Conservation (phyloP, 2,329 filamentous ascomycete genomes). For the Tolypocladium endophyticum region DNA sequence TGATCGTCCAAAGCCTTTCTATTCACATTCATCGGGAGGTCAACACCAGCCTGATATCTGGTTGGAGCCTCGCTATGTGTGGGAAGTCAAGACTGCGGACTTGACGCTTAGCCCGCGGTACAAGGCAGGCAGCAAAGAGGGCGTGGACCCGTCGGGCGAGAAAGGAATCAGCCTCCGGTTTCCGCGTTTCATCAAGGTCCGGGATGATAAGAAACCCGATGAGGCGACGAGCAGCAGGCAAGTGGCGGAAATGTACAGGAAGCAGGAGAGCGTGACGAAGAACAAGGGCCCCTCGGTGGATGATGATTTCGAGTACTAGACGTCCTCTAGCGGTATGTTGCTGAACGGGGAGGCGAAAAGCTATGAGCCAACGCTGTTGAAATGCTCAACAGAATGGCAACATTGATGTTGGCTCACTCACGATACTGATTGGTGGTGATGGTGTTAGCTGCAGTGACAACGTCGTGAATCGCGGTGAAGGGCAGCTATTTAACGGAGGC, state of each 20-base stretch:
- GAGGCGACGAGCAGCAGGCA: conserved; percentile 75
- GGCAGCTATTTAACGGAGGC: not conserved
- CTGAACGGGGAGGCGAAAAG: not conserved
- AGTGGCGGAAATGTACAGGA: conserved; percentile 93
- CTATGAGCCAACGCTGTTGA: not conserved
- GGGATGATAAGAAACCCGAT: conserved; percentile 94
- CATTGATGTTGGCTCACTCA: not conserved
- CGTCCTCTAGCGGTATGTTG: not conserved
- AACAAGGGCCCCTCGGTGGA: conserved; percentile 79
- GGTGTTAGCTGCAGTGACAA: not conserved
- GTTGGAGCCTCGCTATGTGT: conserved; percentile 91
- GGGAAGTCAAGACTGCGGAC: conserved; percentile 97
- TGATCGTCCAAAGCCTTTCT: conserved; percentile 88
- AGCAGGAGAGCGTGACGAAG: conserved; percentile 84
- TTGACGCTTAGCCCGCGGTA: conserved; percentile 87
- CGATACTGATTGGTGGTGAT: not conserved
- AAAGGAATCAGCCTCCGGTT: conserved; percentile 84
- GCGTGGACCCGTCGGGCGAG: conserved; percentile 59
- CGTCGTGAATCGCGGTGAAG: not conserved
- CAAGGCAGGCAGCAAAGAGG: conserved; percentile 77
- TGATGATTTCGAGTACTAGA: conserved; percentile 93
- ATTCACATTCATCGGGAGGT: conserved; percentile 69
- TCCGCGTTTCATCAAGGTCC: conserved; percentile 80
- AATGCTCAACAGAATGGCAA: not conserved
- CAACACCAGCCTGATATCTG: conserved; percentile 97